Percentiles rank a stretch among this genome's conserved stretches.
These are phyloP conservation scores for Plasmodium yoelii DNA, from an alignment of 169 alveolate species.

Conservation along the genomic window DNA sequence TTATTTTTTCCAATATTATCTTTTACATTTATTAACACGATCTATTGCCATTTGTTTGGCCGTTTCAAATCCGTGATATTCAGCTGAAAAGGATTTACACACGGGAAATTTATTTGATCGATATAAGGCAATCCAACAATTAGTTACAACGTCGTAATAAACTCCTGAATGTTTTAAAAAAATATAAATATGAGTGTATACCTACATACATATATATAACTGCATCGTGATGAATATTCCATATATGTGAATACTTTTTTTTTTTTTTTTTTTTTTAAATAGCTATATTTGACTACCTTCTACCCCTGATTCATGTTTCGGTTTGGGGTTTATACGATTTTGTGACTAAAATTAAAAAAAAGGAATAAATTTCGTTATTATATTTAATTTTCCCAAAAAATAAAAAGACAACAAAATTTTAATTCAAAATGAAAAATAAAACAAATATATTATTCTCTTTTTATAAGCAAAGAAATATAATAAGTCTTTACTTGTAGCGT, in stretches of 20 bases:
- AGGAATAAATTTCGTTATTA: background rate
- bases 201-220: background rate
- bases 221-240: background rate
- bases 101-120: slow-evolving; percentile 63
- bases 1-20: background rate
- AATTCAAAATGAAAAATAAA: background rate
- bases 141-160: slow-evolving; percentile 62
- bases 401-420: slow-evolving; percentile 3
- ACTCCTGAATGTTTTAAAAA: slow-evolving; percentile 23
- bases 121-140: slow-evolving; percentile 68
- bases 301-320: slow-evolving; percentile 50
- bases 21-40: slow-evolving; percentile 24
- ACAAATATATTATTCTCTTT: background rate
- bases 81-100: slow-evolving; percentile 75
- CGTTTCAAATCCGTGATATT: slow-evolving; percentile 74
- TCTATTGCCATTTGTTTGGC: slow-evolving; percentile 71
- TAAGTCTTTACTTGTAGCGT: slow-evolving; percentile 72
- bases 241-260: background rate
- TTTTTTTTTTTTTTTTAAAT: background rate
- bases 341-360: slow-evolving; percentile 20
- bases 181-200: background rate
- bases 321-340: slow-evolving; percentile 29
- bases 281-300: slow-evolving; percentile 34
- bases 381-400: background rate
- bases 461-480: background rate